Percentiles rank a stretch among this genome's conserved stretches.
Conservation (phyloP, 345 rosid species). For the Luvunga scandens region DNA sequence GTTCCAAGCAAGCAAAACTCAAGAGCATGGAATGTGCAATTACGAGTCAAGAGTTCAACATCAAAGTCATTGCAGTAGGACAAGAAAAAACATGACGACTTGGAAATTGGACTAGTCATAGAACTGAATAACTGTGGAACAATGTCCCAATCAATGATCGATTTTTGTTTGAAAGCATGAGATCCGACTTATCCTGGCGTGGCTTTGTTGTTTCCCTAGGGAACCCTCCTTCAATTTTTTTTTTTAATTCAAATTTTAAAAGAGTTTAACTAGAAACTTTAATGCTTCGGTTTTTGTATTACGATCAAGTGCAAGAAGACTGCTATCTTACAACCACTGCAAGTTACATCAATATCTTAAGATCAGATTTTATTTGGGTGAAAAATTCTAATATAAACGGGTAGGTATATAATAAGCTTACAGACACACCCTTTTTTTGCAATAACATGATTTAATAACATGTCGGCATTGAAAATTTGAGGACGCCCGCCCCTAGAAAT, state of each 20-base stretch:
- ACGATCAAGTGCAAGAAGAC: too few species aligned
- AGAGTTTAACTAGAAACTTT: neutral
- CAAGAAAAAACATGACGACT: neutral
- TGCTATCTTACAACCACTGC: neutral
- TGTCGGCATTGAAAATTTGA: too few species aligned
- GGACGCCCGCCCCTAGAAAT: too few species aligned
- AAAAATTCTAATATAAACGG: too few species aligned
- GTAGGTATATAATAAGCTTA: too few species aligned
- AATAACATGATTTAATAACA: too few species aligned
- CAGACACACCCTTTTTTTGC: too few species aligned
- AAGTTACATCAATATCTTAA: too few species aligned
- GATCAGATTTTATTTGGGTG: too few species aligned
- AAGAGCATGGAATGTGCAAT: neutral
- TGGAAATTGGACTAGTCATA: conserved; percentile 4
- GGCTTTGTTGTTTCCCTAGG: neutral
- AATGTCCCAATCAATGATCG: neutral
- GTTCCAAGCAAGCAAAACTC: neutral
- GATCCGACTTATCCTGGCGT: neutral
- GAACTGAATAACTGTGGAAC: neutral
- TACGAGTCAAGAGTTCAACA: neutral
- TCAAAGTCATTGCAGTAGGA: neutral
- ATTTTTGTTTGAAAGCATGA: neutral
- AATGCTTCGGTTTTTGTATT: neutral
- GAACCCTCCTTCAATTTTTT: too few species aligned
- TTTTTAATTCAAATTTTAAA: too few species aligned